These are phyloP conservation scores for Globisporangium cystogenes DNA, from an alignment of 352 stramenopile genomes.

Conservation along the genomic window DNA sequence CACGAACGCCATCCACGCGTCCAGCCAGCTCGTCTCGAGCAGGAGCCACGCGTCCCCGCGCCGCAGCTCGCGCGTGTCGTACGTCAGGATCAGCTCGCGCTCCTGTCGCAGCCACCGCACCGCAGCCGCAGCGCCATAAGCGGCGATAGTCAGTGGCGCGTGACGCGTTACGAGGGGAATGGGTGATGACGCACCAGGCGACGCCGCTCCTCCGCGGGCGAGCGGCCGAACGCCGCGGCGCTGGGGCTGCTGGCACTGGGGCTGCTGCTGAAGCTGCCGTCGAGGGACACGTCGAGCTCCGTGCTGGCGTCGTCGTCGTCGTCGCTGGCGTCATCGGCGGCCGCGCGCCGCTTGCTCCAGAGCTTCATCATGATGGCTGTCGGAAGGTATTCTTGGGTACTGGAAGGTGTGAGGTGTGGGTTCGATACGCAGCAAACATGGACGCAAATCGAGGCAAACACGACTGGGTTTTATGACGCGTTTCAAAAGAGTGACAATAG, in stretches of 20 bases:
- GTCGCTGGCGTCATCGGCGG: background rate
- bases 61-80: slow-evolving; percentile 59
- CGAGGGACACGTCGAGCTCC: slow-evolving; percentile 19
- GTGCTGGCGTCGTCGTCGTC: slow-evolving; percentile 15
- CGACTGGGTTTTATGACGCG: no score
- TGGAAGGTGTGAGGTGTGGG: no score
- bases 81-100: slow-evolving; percentile 58
- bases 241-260: slow-evolving; percentile 1
- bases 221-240: slow-evolving; percentile 14
- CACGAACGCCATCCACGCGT: slow-evolving; percentile 79
- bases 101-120: slow-evolving; percentile 22
- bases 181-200: slow-evolving; percentile 22
- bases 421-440: no score
- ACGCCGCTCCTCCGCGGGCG: slow-evolving; percentile 19
- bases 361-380: slow-evolving; percentile 16
- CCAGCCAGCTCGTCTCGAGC: slow-evolving; percentile 70
- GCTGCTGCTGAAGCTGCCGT: slow-evolving; percentile 10
- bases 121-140: background rate
- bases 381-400: background rate
- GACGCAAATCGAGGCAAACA: no score
- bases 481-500: background rate
- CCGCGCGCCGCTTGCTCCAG: slow-evolving; percentile 12
- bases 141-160: no score
- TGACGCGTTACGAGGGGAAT: no score
- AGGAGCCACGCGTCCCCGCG: slow-evolving; percentile 75